Evolutionary conservation across 495 filamentous ascomycete genomes (phyloP).

Genomic region (Hypoxylon intermedium): DNA sequence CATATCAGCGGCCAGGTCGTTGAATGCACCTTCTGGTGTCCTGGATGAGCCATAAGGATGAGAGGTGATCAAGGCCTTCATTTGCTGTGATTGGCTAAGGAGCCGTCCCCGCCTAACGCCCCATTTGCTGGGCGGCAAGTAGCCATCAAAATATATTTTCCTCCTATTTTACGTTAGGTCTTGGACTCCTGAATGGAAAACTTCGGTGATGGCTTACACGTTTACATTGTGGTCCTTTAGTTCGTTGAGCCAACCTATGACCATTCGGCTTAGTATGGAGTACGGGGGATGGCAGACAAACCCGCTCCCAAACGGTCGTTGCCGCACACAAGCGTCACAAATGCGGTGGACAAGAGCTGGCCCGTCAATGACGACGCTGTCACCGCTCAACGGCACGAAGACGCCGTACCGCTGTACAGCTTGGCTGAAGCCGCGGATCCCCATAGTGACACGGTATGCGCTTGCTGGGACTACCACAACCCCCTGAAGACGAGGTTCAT

Average conservation of each 20-base stretch:
- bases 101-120: conserved; percentile 61
- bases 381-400: conserved; percentile 50
- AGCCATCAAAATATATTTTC: conserved; percentile 81
- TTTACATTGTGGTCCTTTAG: conserved; percentile 58
- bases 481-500: too few species aligned
- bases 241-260: conserved; percentile 66
- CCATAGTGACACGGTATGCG: conserved; percentile 64
- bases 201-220: conserved; percentile 59
- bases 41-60: conserved; percentile 33
- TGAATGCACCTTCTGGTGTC: conserved; percentile 22
- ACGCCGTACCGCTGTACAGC: conserved; percentile 66
- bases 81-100: conserved; percentile 43
- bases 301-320: conserved; percentile 42
- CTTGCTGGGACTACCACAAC: too few species aligned
- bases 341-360: conserved; percentile 78
- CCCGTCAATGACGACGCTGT: conserved; percentile 72
- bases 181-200: neutral
- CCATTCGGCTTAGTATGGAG: conserved; percentile 61
- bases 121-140: conserved; percentile 67
- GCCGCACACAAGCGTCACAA: conserved; percentile 59
- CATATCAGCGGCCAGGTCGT: conserved; percentile 6
- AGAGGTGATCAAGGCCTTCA: conserved; percentile 51
- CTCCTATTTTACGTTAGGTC: conserved; percentile 45
- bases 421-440: conserved; percentile 68
- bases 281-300: conserved; percentile 67